Base-by-base conservation (phyloP, 2,329 filamentous ascomycete species). In the Aspergillus sp. region DNA sequence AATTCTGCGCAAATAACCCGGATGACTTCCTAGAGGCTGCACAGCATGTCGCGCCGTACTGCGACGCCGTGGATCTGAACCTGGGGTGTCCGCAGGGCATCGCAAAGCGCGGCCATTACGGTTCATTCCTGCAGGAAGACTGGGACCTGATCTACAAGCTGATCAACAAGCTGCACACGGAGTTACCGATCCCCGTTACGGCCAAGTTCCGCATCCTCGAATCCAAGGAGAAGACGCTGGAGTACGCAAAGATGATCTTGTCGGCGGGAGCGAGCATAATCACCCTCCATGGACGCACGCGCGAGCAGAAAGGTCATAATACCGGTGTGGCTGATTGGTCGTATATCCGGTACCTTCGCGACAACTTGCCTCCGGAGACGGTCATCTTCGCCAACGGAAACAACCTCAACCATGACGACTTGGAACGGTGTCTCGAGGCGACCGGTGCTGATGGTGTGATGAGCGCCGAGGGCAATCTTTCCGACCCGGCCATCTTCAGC, bases 381-480 rank as follows among this genome's bases (percentile, higher is more conserved):
- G 94, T 99, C 20, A 83, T 99, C 2, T 97, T 99, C 67, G 94
- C 94, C 3, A 99, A 99, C 70, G 94, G 94, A 11, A 99, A 99
- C 66, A 87, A 96, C 33, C 76, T 99, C 53, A 87, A 89, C 68
- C 81, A 87, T 53, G 85, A 79, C 0, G 93, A 99, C 67, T 77
- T 99, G 10, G 82, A 87, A 47, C 76, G 76, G 17, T 97, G 93
- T 65, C 75, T 99, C 17, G 82, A 85, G 46, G 89, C 80, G 4
- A 99, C 94, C 1, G 91, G 92, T 1, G 93, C 87, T 1, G 94
- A 99, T 69, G 94, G 82, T 16, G 84, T 99, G 47, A 97, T 99
- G 94, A 93, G 88, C 60, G 94, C 94, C 4, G 94, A 99, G 73
- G 94, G 91, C 0, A 96, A 96, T 67, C 80, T 99, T 0, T 93